Evolutionary conservation across 257 asterid genomes (phyloP).

Genomic region (Ligustrum vulgare): DNA sequence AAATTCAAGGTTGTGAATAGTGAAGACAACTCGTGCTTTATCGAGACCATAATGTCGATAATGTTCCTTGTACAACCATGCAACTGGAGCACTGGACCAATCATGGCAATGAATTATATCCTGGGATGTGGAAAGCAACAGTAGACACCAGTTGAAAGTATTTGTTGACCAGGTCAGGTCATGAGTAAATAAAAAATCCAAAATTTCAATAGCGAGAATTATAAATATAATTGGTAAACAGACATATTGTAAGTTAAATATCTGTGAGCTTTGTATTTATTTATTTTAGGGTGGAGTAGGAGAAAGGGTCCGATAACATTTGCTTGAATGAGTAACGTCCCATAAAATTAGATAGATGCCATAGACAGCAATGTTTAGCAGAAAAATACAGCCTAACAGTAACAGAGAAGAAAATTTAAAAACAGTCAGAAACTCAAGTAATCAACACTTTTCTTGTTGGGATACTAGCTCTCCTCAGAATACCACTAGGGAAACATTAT

Average conservation of each 20-base stretch:
- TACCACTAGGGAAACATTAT: neutral
- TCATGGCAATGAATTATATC: conserved; percentile 97
- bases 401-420: conserved; percentile 7
- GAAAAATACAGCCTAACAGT: conserved; percentile 13
- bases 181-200: no score
- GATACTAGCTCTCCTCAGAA: neutral
- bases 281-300: neutral
- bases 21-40: conserved; percentile 87
- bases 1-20: conserved; percentile 97
- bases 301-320: neutral
- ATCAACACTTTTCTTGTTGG: neutral
- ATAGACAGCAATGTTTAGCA: neutral
- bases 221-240: neutral
- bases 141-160: conserved; percentile 17
- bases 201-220: neutral
- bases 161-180: no score
- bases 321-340: conserved; percentile 17
- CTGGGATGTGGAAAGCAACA: conserved; percentile 42
- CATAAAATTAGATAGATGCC: conserved; percentile 5
- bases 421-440: neutral
- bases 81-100: conserved; percentile 99
- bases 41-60: conserved; percentile 81
- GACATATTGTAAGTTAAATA: neutral
- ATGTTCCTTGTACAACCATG: conserved; percentile 91
- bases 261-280: no score